These are phyloP conservation scores for Leishmania major DNA, from an alignment of 208 protist species.

Conservation along the genomic window DNA sequence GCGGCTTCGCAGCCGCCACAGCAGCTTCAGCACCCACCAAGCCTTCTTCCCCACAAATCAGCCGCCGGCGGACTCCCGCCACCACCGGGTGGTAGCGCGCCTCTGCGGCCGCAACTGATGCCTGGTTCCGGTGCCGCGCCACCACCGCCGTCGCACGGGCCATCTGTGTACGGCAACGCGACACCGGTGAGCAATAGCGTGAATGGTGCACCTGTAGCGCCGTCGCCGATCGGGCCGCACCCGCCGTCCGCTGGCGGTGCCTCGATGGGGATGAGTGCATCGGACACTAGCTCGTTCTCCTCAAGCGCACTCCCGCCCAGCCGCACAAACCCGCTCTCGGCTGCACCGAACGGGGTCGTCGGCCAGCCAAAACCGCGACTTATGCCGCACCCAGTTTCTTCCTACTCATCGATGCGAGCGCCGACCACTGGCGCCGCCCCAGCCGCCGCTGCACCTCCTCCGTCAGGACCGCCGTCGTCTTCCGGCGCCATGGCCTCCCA, in stretches of 20 bases:
- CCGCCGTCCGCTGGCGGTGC: not conserved
- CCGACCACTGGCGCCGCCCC: not conserved
- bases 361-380: conserved; percentile 51
- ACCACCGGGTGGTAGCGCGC: not conserved
- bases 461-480: conserved; percentile 9
- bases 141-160: not conserved
- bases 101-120: conserved; percentile 7
- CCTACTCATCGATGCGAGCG: conserved; percentile 54
- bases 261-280: not conserved
- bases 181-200: not conserved
- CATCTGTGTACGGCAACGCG: not conserved
- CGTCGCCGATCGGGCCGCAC: not conserved
- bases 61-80: not conserved
- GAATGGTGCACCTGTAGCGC: conserved; percentile 1
- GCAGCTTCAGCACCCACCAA: conserved; percentile 8
- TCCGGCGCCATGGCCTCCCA: conserved; percentile 4
- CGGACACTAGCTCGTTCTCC: not conserved
- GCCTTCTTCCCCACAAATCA: not conserved
- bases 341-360: not conserved
- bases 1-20: conserved; percentile 12
- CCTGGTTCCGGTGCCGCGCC: not conserved
- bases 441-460: conserved; percentile 14
- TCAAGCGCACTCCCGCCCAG: conserved; percentile 8
- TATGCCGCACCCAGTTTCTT: conserved; percentile 71
- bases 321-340: conserved; percentile 10